Evolutionary conservation across 805 yeast species (phyloP), one percentile per base, ranked within the genome.

Genomic region (Grigorovia jiainica): DNA sequence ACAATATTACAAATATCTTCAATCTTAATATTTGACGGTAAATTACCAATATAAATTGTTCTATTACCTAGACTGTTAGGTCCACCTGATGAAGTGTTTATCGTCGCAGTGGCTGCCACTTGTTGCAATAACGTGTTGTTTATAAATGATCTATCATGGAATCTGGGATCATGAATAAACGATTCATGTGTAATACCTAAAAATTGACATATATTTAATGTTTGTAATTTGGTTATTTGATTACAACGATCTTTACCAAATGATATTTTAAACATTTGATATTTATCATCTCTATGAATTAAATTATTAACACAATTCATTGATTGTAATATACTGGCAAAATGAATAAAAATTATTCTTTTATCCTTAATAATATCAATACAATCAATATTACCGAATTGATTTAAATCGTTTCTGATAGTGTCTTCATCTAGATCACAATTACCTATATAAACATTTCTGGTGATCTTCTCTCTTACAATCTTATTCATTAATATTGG

Each of bases 161-260:
- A 79, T 44, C 86, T 81, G 21, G 82, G 77, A 43, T 83, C 67
- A 55, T 82, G 85, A 55, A 84, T 95, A 73, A 81, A 76, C 23
- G 94, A 92, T 4, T 45, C 37, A 16, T 95, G 95, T 35, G 92
- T 86, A 46, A 87, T 70, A 1, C 97, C 96, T 42, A 90, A 66
- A 58, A 87, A 90, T 60, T 89, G 95, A 3, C 96, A 95, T 16
- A 97, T 97, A 59, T 90, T 87, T 58, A 89, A 96, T 64, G 87
- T 95, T 64, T 92, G 97, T 15, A 96, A 84, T 61, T 86, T 87
- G 20, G 96, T 87, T 36, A 90, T 85, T 55, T 87, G 87, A 2
- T 96, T 95, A 67, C 92, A 85, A 63, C 97, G 73, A 63, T 90
- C 97, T 61, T 87, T 89, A 46, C 97, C 97, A 57, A 86, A 89